A percentile compares a stretch with the other conserved stretches of the same genome.
phyloP scores from a whole-genome alignment of 1,139 yeast species.

The Sugiyamaella grinbergsii region DNA sequence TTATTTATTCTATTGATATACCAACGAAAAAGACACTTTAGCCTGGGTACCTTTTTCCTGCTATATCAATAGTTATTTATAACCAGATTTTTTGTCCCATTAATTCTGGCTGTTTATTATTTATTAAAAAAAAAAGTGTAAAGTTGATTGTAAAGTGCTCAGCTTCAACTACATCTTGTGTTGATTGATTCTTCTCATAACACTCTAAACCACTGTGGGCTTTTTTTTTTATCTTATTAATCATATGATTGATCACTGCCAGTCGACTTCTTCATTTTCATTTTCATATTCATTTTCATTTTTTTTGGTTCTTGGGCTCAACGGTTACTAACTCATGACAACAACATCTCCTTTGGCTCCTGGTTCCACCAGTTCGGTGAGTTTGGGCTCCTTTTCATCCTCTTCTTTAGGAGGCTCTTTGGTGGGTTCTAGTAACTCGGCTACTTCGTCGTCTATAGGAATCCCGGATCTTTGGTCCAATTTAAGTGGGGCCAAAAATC shows the following conservation, averaged over 20 bases:
- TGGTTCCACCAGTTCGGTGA: constrained; percentile 19
- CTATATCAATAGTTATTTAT: constrained; percentile 4
- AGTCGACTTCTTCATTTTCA: background rate
- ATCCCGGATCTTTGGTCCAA: constrained; percentile 22
- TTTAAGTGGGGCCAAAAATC: constrained; percentile 3
- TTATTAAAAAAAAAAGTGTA: background rate
- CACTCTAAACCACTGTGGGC: background rate
- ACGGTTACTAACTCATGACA: constrained; percentile 21
- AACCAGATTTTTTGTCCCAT: constrained; percentile 1
- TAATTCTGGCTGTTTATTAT: constrained; percentile 6
- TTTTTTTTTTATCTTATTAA: background rate
- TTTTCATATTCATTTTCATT: background rate
- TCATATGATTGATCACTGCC: constrained; percentile 8
- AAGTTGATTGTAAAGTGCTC: no score
- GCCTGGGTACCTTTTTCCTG: background rate
- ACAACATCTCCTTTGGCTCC: constrained; percentile 27
- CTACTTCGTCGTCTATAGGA: constrained; percentile 13
- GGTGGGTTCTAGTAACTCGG: background rate
- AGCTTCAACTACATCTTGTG: no score
- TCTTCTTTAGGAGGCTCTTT: constrained; percentile 6
- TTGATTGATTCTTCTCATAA: no score
- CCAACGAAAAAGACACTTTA: background rate
- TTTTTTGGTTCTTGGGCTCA: constrained; percentile 8
- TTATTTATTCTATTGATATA: constrained; percentile 7
- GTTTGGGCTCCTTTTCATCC: constrained; percentile 15